phyloP scores from a whole-genome alignment of 306 rosid genomes.

The Lathyrus oleraceus region DNA sequence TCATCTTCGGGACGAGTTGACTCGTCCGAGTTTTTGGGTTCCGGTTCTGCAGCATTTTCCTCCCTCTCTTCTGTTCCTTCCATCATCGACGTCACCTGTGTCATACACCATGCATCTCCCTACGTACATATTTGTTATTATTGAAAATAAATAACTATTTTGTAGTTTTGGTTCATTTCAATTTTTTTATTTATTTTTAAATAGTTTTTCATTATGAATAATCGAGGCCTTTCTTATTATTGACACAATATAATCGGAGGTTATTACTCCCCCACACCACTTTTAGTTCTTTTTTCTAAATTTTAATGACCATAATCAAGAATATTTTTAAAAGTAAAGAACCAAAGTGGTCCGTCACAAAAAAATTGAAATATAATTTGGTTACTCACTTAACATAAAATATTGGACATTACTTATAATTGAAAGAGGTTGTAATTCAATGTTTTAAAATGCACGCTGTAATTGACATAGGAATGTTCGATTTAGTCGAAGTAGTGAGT shows the following conservation, averaged over 20 bases:
- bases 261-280: background rate
- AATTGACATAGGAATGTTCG: too few species aligned
- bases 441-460: too few species aligned
- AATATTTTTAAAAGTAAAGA: too few species aligned
- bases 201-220: background rate
- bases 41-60: conserved; percentile 25
- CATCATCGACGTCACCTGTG: conserved; percentile 30
- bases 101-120: conserved; percentile 23
- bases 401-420: too few species aligned
- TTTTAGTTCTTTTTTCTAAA: background rate
- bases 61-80: conserved; percentile 40
- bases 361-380: too few species aligned
- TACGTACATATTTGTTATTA: conserved; percentile 10
- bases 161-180: background rate
- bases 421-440: too few species aligned
- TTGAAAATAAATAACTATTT: background rate
- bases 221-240: background rate
- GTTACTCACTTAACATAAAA: too few species aligned
- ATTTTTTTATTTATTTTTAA: background rate
- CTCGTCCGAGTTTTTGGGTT: conserved; percentile 16
- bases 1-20: background rate
- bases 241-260: background rate
- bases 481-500: too few species aligned
- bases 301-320: too few species aligned
- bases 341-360: too few species aligned